Base-by-base conservation (phyloP, 2,329 filamentous ascomycete species). In the Pezicula radicicola region DNA sequence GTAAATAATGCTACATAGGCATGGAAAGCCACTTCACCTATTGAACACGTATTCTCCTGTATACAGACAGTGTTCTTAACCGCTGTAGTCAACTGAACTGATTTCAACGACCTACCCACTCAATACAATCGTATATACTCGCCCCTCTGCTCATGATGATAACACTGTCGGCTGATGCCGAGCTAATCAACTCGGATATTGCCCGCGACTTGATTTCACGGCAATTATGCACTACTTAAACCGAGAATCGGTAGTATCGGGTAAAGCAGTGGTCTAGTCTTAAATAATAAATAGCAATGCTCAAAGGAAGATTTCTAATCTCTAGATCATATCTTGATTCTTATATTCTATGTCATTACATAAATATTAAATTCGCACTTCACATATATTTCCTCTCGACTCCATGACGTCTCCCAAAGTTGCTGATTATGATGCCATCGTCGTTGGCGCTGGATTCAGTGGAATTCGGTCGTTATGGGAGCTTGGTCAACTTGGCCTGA, bases 381-480 rank as follows among this genome's bases (percentile, higher is more conserved):
- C 15, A 36, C 33, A 8, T 36, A 8, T 36, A 9, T 36, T 15
- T 36, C 15, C 9, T 36, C 8, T 36, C 33, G n/a, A n/a, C 15
- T 15, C 15, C 33, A 36, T 36, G 33, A 36, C 33, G 33, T 36
- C 33, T 9, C 8, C 33, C 33, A 36, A 36, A 45, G 27, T 10
- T 39, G 18, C 16, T 37, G 16, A 48, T 18, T 48, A 18, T 37
- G 50, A 52, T 35, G 46, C 50, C 19, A 25, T 49, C 7, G 45
- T 54, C n/a, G 41, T 54, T 19, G 51, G 51, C 28, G 51, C 48
- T 4, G 51, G 51, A 7, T 54, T 54, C 28, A 42, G 49, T 21
- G 51, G 51, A 27, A 47, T 45, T 21, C 27, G 28, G 6, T 25
- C 27, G 15, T 12, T 46, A 45, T 39, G 49, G 21, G 4, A 46